Base-by-base conservation (phyloP, 1,139 yeast species). In the Kodamaea alishanica region DNA sequence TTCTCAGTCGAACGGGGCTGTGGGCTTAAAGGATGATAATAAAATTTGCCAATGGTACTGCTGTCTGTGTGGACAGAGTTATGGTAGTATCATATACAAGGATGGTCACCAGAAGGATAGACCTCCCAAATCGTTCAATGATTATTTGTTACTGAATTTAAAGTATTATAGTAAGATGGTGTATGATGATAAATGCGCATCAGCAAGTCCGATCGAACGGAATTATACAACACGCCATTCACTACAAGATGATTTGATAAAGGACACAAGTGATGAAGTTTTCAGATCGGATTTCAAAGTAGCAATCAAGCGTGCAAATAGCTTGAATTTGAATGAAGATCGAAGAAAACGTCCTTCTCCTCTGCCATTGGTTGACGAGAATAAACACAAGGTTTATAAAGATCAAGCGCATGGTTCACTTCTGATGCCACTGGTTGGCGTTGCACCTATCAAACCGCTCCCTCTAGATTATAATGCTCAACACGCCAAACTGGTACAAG, bases 41-140 rank as follows among this genome's bases (percentile, higher is more conserved):
- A 67, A 67, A 43, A 72, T 73, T 6, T 65, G 75, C 44, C 78
- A 73, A 47, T 73, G 79, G 79, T 73, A 70, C 50, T 73, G 79
- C 44, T 73, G 79, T 46, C 69, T 70, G 29, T 73, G 79, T 50
- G 78, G 77, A n/a, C 69, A 71, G 46, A 61, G 74, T 37, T 70
- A 71, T 46, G 79, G 79, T 2, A 60, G 69, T 11, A 61, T 73
- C 6, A 54, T 61, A 24, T 63, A 58, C 41, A 60, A 58, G 34
- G 58, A 58, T 12, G 47, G 44, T 23, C 11, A 20, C 24, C 42
- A 25, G 37, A 42, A 9, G 43, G 38, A 31, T 38, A 34, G 30
- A 24, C 40, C 29, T 26, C 35, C 22, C 22, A 26, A 25, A 15
- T 9, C 41, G 5, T 35, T 35, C 15, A 37, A 42, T 33, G 43